Conservation (phyloP, 2,329 filamentous ascomycete genomes). For the Xylariomycetidae sp. region DNA sequence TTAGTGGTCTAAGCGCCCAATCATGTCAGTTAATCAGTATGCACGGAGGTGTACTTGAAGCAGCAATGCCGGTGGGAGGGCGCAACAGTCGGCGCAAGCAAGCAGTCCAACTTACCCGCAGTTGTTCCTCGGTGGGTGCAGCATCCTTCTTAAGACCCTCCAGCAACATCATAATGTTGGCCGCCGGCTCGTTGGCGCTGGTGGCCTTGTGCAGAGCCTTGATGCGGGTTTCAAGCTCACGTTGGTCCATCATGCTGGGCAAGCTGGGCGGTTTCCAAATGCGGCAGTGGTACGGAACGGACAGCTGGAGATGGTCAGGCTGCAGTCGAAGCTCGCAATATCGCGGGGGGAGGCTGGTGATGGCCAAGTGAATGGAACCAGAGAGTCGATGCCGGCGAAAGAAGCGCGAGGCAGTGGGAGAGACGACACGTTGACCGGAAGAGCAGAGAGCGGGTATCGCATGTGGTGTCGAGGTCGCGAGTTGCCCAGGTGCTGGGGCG, state of each 20-base stretch:
- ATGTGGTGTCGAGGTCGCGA: too few relatives aligned
- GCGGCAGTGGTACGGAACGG: too few relatives aligned
- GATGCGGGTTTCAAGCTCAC: slow-evolving; percentile 71
- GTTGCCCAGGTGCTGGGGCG: too few relatives aligned
- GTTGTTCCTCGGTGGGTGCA: slow-evolving; percentile 78
- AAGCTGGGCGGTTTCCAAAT: too few relatives aligned
- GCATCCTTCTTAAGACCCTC: slow-evolving; percentile 75
- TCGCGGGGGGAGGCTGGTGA: too few relatives aligned
- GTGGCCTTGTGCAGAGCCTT: slow-evolving; percentile 77
- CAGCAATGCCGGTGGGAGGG: background rate
- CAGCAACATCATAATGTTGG: slow-evolving; percentile 67
- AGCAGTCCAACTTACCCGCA: slow-evolving; percentile 31
- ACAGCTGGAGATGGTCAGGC: too few relatives aligned
- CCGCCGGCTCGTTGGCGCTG: slow-evolving; percentile 64
- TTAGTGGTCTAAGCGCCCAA: slow-evolving; percentile 58
- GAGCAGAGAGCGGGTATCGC: too few relatives aligned
- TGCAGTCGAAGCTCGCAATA: background rate
- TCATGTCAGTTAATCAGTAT: background rate
- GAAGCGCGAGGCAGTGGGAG: too few relatives aligned
- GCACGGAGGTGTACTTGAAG: background rate
- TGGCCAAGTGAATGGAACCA: too few relatives aligned
- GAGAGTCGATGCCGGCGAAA: too few relatives aligned
- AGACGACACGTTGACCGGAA: too few relatives aligned
- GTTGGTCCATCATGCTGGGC: slow-evolving; percentile 60
- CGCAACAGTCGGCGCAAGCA: background rate